phyloP scores from a whole-genome alignment of 805 yeast genomes.

The Nakazawaea pomicola region DNA sequence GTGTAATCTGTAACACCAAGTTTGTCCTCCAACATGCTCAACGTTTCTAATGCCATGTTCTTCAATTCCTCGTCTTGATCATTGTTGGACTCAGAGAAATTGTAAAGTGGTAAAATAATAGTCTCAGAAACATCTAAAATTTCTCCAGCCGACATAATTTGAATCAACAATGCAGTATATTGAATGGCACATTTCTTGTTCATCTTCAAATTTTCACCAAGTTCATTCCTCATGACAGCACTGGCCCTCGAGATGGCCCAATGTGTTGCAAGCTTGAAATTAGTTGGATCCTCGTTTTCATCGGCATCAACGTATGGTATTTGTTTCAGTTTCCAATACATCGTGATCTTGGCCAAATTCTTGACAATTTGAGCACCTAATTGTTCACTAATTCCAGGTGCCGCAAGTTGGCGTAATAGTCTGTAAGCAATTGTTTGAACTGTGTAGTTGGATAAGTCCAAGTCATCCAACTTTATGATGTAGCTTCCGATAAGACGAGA shows the following conservation, averaged over 20 bases:
- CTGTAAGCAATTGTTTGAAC: slow-evolving; percentile 67
- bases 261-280: slow-evolving; percentile 38
- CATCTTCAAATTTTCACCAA: slow-evolving; percentile 43
- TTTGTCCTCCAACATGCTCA: slow-evolving; percentile 59
- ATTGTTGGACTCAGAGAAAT: slow-evolving; percentile 36
- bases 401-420: slow-evolving; percentile 72
- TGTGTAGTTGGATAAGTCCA: slow-evolving; percentile 37
- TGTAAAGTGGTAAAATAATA: slow-evolving; percentile 50
- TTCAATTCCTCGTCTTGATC: slow-evolving; percentile 41
- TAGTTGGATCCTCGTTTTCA: slow-evolving; percentile 14
- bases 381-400: slow-evolving; percentile 64
- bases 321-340: slow-evolving; percentile 51
- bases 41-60: slow-evolving; percentile 56
- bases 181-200: slow-evolving; percentile 71
- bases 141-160: slow-evolving; percentile 39
- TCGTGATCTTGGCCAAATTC: slow-evolving; percentile 55
- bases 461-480: slow-evolving; percentile 33
- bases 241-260: slow-evolving; percentile 64
- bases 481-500: slow-evolving; percentile 53
- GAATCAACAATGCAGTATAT: slow-evolving; percentile 58
- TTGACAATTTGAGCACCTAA: slow-evolving; percentile 63
- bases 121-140: slow-evolving; percentile 39
- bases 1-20: slow-evolving; percentile 71
- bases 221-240: slow-evolving; percentile 60
- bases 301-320: slow-evolving; percentile 32